Conservation (phyloP, 345 rosid genomes). For the Salix arbutifolia region DNA sequence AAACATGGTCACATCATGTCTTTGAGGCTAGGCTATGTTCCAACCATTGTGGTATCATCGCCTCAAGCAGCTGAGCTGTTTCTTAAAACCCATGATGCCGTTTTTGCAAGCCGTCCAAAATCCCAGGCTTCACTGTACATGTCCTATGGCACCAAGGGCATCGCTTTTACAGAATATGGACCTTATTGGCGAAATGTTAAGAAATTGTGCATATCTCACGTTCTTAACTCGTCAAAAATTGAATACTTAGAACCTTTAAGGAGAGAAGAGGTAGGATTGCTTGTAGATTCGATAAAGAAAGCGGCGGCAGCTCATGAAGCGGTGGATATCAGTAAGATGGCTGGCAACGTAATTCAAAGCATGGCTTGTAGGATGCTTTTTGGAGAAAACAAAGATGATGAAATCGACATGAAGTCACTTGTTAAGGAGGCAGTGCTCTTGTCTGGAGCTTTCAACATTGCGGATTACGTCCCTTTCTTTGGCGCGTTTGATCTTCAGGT, state of each 20-base stretch:
- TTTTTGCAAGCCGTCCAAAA: slow-evolving; percentile 31
- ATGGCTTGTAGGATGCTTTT: slow-evolving; percentile 22
- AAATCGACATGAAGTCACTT: slow-evolving; percentile 4
- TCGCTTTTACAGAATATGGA: slow-evolving; percentile 22
- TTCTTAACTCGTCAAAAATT: slow-evolving; percentile 26
- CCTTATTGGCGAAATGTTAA: slow-evolving; percentile 30
- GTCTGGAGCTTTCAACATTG: slow-evolving; percentile 24
- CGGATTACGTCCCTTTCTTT: slow-evolving; percentile 21
- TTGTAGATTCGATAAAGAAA: slow-evolving; percentile 1
- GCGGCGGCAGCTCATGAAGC: not conserved
- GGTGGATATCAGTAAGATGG: slow-evolving; percentile 9
- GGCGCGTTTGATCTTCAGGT: slow-evolving; percentile 27
- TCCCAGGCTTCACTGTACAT: not conserved
- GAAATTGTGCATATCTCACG: slow-evolving; percentile 23
- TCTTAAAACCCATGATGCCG: slow-evolving; percentile 9
- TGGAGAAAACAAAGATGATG: slow-evolving; percentile 6
- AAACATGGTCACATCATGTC: slow-evolving; percentile 46
- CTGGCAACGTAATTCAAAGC: slow-evolving; percentile 6
- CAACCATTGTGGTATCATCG: slow-evolving; percentile 40
- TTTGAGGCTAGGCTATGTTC: slow-evolving; percentile 37
- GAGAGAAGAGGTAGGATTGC: slow-evolving; percentile 12
- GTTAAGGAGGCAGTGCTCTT: slow-evolving; percentile 7
- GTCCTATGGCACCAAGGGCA: slow-evolving; percentile 11
- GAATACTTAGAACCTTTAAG: slow-evolving; percentile 22
- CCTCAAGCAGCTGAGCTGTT: slow-evolving; percentile 33